These are phyloP conservation scores for Leccinum obscurum DNA, from an alignment of 768 basidiomycete species.

Conservation along the genomic window DNA sequence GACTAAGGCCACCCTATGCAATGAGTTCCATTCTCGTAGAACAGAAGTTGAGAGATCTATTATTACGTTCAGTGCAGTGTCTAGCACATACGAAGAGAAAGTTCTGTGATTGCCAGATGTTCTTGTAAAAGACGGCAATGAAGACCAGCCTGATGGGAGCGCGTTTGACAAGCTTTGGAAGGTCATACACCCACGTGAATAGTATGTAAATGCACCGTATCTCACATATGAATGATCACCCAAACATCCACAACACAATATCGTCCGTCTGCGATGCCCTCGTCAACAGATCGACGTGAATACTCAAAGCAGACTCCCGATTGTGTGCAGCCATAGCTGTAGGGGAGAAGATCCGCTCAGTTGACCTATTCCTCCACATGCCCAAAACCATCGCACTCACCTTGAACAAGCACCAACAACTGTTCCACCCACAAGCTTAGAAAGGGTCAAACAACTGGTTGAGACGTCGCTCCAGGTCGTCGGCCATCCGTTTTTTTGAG, in stretches of 20 bases:
- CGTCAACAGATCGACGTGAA: slow-evolving; percentile 86
- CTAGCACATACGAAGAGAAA: slow-evolving; percentile 51
- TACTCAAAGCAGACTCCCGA: slow-evolving; percentile 73
- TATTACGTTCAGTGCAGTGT: slow-evolving; percentile 10
- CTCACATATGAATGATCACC: slow-evolving; percentile 71
- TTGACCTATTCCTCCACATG: background rate
- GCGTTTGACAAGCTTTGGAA: background rate
- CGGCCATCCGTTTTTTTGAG: slow-evolving; percentile 79
- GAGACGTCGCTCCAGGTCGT: slow-evolving; percentile 84
- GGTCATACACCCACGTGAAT: slow-evolving; percentile 43
- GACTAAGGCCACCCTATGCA: slow-evolving; percentile 40
- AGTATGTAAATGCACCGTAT: slow-evolving; percentile 33
- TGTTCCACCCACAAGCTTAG: slow-evolving; percentile 67
- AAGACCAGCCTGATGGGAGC: slow-evolving; percentile 31
- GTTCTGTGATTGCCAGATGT: slow-evolving; percentile 57
- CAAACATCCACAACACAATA: slow-evolving; percentile 86
- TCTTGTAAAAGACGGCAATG: slow-evolving; percentile 41
- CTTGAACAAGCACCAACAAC: slow-evolving; percentile 67
- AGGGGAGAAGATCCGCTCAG: background rate
- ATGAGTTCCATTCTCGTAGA: slow-evolving; percentile 51
- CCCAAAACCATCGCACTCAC: slow-evolving; percentile 40
- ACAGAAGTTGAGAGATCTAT: slow-evolving; percentile 47
- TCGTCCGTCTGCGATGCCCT: slow-evolving; percentile 78
- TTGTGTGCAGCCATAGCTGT: slow-evolving; percentile 82
- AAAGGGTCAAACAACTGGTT: slow-evolving; percentile 88